Percentiles rank a stretch among this genome's conserved stretches.
These are phyloP conservation scores for Canavalia gladiata DNA, from an alignment of 306 rosid species.

Conservation along the genomic window DNA sequence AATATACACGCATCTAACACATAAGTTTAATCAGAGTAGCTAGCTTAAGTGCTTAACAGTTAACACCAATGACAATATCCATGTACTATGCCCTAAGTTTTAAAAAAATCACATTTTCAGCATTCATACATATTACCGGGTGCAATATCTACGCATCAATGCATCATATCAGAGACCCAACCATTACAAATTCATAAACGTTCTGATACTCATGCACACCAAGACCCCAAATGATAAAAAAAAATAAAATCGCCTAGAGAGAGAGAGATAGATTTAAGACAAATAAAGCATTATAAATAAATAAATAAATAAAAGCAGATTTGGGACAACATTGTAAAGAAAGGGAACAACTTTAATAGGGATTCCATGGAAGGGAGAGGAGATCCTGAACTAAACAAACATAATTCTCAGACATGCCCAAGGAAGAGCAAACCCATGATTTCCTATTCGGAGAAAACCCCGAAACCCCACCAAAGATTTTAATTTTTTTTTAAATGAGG, in stretches of 20 bases:
- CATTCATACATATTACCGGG: not conserved
- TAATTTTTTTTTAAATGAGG: not conserved
- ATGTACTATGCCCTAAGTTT: not conserved
- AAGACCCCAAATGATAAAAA: not conserved
- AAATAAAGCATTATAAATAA: too few species aligned
- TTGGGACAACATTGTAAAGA: not conserved
- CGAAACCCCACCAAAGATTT: constrained; percentile 3
- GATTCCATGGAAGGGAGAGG: not conserved
- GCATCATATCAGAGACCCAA: not conserved
- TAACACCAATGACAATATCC: not conserved
- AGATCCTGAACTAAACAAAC: not conserved
- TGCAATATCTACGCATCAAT: not conserved
- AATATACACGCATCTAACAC: constrained; percentile 29
- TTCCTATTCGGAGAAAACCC: not conserved
- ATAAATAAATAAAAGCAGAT: too few species aligned
- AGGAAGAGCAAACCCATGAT: not conserved
- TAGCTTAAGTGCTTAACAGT: not conserved
- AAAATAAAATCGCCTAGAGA: not conserved
- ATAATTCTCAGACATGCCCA: not conserved
- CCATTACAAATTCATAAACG: not conserved
- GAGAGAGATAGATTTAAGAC: not conserved
- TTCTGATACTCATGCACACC: not conserved
- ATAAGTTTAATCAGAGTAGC: not conserved
- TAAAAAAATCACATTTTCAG: not conserved
- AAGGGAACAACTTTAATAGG: not conserved